A percentile compares a stretch with the other conserved stretches of the same genome.
phyloP scores from a whole-genome alignment of 176 grass and related monocot species.

The Elaeis guineensis region DNA sequence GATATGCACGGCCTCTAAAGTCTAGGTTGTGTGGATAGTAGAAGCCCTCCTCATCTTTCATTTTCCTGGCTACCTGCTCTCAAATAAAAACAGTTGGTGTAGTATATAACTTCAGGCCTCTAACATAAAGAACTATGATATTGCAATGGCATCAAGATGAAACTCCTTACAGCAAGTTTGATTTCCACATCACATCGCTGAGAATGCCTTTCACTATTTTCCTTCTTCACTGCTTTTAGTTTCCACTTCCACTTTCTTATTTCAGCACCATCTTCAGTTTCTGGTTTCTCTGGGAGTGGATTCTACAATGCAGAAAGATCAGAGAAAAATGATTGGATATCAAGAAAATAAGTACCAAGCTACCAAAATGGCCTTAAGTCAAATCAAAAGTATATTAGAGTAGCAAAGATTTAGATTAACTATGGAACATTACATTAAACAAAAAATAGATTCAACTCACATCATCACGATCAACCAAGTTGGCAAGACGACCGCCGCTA shows the following conservation, averaged over 20 bases:
- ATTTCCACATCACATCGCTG: slow-evolving; percentile 90
- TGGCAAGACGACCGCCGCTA: slow-evolving; percentile 70
- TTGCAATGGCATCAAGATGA: too few relatives aligned
- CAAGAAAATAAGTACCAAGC: too few relatives aligned
- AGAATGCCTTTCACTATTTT: slow-evolving; percentile 84
- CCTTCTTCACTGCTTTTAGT: slow-evolving; percentile 46
- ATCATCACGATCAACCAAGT: slow-evolving; percentile 78
- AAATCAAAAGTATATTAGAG: too few relatives aligned
- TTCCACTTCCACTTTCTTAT: slow-evolving; percentile 75
- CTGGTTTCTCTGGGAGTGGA: slow-evolving; percentile 72
- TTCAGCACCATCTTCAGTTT: slow-evolving; percentile 61
- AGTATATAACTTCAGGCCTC: background rate
- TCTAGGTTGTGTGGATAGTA: slow-evolving; percentile 99
- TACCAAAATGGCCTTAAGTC: too few relatives aligned
- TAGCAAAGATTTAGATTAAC: too few relatives aligned
- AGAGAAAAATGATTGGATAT: background rate
- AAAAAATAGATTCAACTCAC: slow-evolving; percentile 41
- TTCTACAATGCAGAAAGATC: slow-evolving; percentile 31
- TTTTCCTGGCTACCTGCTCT: slow-evolving; percentile 75
- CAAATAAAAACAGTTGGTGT: slow-evolving; percentile 4
- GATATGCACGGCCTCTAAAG: slow-evolving; percentile 97
- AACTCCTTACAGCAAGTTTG: slow-evolving; percentile 71
- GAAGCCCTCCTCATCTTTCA: slow-evolving; percentile 89
- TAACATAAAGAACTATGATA: background rate
- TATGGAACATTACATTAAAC: too few relatives aligned